A percentile compares a stretch with the other conserved stretches of the same genome.
Evolutionary conservation across 2,329 filamentous ascomycete species (phyloP).

Genomic region (Stylonectria norvegica): DNA sequence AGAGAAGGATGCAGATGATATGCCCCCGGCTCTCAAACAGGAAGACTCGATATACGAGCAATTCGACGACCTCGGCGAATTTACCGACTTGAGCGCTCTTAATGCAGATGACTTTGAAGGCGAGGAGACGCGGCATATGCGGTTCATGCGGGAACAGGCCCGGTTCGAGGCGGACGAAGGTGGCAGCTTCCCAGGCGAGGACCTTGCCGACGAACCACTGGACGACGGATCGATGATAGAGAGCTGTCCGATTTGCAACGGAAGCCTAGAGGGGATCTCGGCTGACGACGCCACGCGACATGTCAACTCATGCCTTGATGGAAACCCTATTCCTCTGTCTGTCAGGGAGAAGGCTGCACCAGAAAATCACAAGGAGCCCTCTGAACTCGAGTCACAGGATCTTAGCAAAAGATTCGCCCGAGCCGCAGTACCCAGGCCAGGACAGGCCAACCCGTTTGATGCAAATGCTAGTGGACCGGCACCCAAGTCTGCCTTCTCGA

Average conservation of each 20-base stretch:
- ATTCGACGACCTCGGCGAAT: constrained; percentile 35
- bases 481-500: constrained; percentile 75
- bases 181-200: constrained; percentile 37
- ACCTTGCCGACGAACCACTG: constrained; percentile 31
- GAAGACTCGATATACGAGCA: constrained; percentile 32
- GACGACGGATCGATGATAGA: constrained; percentile 31
- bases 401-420: constrained; percentile 60
- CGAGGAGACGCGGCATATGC: constrained; percentile 62
- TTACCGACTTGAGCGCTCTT: constrained; percentile 54
- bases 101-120: constrained; percentile 51
- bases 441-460: constrained; percentile 75
- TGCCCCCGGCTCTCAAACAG: constrained; percentile 24
- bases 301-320: constrained; percentile 91
- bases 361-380: constrained; percentile 1
- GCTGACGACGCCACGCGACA: constrained; percentile 72
- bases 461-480: constrained; percentile 40
- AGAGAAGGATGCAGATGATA: constrained; percentile 14
- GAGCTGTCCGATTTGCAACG: constrained; percentile 75
- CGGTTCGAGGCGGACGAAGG: constrained; percentile 59
- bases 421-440: constrained; percentile 69
- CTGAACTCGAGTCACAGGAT: constrained; percentile 36
- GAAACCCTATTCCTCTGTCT: constrained; percentile 62
- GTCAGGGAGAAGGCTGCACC: constrained; percentile 16
- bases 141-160: constrained; percentile 74
- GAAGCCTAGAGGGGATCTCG: constrained; percentile 56